Evolutionary conservation across 2,329 filamentous ascomycete species (phyloP), one percentile per base, ranked within the genome.

Genomic region (Geosmithia flava): DNA sequence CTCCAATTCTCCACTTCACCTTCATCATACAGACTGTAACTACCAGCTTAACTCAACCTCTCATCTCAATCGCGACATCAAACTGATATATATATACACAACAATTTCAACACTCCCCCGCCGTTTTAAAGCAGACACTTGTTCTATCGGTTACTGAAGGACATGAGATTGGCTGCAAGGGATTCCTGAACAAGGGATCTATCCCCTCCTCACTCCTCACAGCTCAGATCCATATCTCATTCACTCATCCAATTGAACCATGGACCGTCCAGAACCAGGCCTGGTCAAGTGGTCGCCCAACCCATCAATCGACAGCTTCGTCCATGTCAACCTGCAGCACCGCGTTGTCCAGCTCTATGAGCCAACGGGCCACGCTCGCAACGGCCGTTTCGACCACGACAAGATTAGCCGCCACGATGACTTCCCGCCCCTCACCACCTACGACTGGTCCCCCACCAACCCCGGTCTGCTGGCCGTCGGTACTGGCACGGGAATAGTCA

Each of bases 401-500:
- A 76, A 72, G 55, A 60, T 77, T 19, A 73, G 73, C 19, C 75
- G 76, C 46, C 78, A 83, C 54, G 76, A 81, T 58, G 77, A 83
- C 54, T 75, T 81, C 43, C 80, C 79, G 40, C 73, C 75, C 4
- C 67, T 83, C 50, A 83, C 76, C 42, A 80, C 79, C 5, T 83
- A 81, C 58, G 80, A 83, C 63, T 83, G 79, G 80, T 82, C 79
- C 13, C 76, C 79, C 23, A 70, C 70, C 29, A 68, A 76, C n/a
- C 68, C 72, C 30, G 79, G 81, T 47, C 69, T 90, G 8, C 75
- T 93, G 41, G 85, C 84, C 20, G 76, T 93, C 27, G 87, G 87
- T 41, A 85, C 85, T 11, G 76, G 80, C 15, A 81, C 80, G 40
- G 87, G 87, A 45, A 79, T 88, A 49, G 84, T 89, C 53, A 83